Conservation (phyloP, 2,329 filamentous ascomycete species). For the Aspergillus unguis region DNA sequence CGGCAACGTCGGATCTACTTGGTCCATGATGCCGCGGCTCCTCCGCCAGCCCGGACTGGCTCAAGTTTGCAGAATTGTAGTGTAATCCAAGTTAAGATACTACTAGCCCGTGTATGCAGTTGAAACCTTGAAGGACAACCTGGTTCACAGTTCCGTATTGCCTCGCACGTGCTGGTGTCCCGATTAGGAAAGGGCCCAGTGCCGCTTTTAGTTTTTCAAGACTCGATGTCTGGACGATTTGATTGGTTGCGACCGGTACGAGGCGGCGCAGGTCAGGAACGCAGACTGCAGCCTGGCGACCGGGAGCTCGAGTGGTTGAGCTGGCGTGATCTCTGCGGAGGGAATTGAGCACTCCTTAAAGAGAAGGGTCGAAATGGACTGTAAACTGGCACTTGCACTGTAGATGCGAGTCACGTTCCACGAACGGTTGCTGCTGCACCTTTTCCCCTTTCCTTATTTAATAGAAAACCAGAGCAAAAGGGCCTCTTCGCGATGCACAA, state of each 20-base stretch:
- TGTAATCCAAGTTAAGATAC: constrained; percentile 8
- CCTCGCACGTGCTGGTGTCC: constrained; percentile 20
- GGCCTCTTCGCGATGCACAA: constrained; percentile 16
- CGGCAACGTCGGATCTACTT: constrained; percentile 28
- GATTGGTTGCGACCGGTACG: constrained; percentile 14
- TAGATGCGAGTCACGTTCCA: constrained; percentile 18
- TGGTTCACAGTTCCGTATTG: constrained; percentile 15
- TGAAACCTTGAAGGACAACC: not conserved
- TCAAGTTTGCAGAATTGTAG: not conserved
- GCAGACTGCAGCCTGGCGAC: not conserved
- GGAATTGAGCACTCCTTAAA: not conserved
- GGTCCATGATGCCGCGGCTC: constrained; percentile 31
- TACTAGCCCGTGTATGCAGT: constrained; percentile 6
- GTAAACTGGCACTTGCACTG: not conserved
- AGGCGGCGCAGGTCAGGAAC: constrained; percentile 10
- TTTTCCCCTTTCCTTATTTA: constrained; percentile 9
- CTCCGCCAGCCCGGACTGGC: constrained; percentile 12
- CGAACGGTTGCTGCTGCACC: constrained; percentile 7
- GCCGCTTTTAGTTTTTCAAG: constrained; percentile 13
- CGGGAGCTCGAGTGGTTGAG: not conserved
- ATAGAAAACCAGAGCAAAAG: constrained; percentile 12
- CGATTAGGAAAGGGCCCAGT: constrained; percentile 15
- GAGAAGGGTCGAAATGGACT: not conserved
- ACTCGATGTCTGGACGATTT: not conserved
- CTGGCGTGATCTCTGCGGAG: not conserved